Evolutionary conservation across 371 early-diverging fungal species (phyloP), one percentile per base, ranked within the genome.

Genomic region (Furculomyces boomerangus): DNA sequence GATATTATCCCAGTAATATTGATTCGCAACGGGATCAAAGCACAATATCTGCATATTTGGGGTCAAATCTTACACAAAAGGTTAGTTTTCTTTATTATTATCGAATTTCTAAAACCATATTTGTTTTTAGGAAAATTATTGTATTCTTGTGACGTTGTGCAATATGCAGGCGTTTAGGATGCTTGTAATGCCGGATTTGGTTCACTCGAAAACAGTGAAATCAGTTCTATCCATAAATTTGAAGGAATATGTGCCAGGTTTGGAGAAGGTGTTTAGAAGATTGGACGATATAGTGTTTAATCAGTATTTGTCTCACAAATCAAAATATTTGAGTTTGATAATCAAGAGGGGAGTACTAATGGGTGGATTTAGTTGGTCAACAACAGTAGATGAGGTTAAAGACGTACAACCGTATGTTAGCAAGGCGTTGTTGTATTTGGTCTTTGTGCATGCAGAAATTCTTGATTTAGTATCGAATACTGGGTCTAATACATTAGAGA

Each of bases 401-500:
- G 49, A 88, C 55, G 81, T 92, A 2, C 86, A 88, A 52, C 76
- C 90, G 1, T 88, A 88, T 69, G 81, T 86, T n/a, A 83, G 83
- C 46, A 86, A 91, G 56, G 80, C 88, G 2, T 62, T 95, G 51
- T 74, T 92, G 64, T 74, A 74, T 25, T 64, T 93, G 31, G 96
- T 95, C n/a, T 72, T 87, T 65, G 81, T 87, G 0, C 96, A 95
- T 58, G 83, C 94, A 0, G 81, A 88, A 69, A 82, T 91, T 50
- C 84, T 76, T 44, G 84, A 81, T 53, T 73, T 84, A 18, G 71
- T 67, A 31, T 56, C 63, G 32, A 68, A 67, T 47, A 63, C 64
- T 3, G 67, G 59, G 18, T 59, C 58, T 3, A 59, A 57, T 48
- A 66, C 65, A 46, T 60, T 16, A 39, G 54, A 18, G 35, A 3